Percentiles rank a stretch among this genome's conserved stretches.
Evolutionary conservation across 257 asterid species (phyloP).

Genomic region (Ilex asprella): DNA sequence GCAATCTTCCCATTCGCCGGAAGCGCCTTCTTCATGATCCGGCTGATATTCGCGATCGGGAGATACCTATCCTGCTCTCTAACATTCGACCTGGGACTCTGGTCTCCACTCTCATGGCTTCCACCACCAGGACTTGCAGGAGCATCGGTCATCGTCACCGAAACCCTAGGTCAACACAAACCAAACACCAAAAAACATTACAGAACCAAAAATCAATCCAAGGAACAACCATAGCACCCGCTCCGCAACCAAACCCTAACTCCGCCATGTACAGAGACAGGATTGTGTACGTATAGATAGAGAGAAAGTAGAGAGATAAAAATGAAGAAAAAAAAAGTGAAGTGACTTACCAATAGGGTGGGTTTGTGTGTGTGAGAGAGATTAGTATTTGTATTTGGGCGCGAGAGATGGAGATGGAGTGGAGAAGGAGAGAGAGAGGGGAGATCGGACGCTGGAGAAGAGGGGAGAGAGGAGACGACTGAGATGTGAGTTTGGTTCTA

Average conservation of each 20-base stretch:
- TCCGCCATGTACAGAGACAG: neutral
- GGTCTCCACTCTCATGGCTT: conserved; percentile 69
- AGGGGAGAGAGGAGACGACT: conserved; percentile 65
- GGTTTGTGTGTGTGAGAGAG: conserved; percentile 16
- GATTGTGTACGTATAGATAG: conserved; percentile 22
- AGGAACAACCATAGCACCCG: neutral
- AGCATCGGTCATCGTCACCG: conserved; percentile 23
- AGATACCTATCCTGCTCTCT: conserved; percentile 75
- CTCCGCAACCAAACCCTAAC: neutral
- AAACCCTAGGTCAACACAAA: conserved; percentile 35
- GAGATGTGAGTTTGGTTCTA: conserved; percentile 51
- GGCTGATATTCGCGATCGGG: conserved; percentile 72
- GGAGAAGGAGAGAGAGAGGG: conserved; percentile 16
- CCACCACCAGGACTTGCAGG: conserved; percentile 67
- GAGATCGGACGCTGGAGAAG: conserved; percentile 75
- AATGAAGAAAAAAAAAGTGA: too few species aligned
- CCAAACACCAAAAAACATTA: conserved; percentile 7
- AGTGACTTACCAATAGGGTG: neutral
- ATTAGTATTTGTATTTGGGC: too few species aligned
- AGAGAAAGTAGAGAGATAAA: too few species aligned
- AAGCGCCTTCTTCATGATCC: conserved; percentile 82
- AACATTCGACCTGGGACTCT: conserved; percentile 59
- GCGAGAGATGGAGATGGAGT: neutral
- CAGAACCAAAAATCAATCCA: too few species aligned
- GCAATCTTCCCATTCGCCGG: conserved; percentile 80